A percentile compares a stretch with the other conserved stretches of the same genome.
These are phyloP conservation scores for Pseudofabraea citricarpa DNA, from an alignment of 2,329 filamentous ascomycete genomes.

Conservation along the genomic window DNA sequence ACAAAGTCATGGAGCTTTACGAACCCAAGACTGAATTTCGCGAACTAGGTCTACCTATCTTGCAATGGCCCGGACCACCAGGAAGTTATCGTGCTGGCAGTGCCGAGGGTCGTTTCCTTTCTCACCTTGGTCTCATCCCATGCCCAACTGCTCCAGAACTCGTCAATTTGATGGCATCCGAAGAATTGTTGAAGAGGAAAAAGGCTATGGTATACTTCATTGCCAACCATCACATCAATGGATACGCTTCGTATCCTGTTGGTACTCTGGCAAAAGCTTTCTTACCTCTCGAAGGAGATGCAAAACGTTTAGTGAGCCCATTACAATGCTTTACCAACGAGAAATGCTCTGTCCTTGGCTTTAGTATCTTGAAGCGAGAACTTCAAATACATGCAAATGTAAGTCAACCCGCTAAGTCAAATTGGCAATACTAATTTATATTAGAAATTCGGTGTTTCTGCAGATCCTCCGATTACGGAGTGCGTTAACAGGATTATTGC, in stretches of 20 bases:
- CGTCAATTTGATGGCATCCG: conserved; percentile 68
- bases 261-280: conserved; percentile 51
- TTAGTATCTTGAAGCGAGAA: conserved; percentile 69
- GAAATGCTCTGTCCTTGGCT: conserved; percentile 71
- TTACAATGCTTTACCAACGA: conserved; percentile 79
- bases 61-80: conserved; percentile 72
- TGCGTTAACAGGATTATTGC: conserved; percentile 71
- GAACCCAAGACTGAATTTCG: conserved; percentile 71
- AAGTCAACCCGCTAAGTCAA: conserved; percentile 18
- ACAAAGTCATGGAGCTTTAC: conserved; percentile 74
- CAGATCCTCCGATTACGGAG: conserved; percentile 71
- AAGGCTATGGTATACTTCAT: conserved; percentile 79
- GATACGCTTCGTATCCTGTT: conserved; percentile 64
- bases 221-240: conserved; percentile 70
- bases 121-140: conserved; percentile 65
- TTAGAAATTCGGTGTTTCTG: conserved; percentile 76
- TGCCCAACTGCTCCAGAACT: conserved; percentile 70
- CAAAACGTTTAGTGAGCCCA: conserved; percentile 62
- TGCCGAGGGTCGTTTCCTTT: conserved; percentile 70
- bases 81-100: conserved; percentile 60
- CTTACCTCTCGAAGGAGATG: conserved; percentile 68
- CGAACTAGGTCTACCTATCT: conserved; percentile 65
- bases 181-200: conserved; percentile 54
- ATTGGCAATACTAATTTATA: conserved; percentile 3
- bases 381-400: conserved; percentile 70